Percentiles rank a stretch among this genome's conserved stretches.
Evolutionary conservation across 2,329 filamentous ascomycete genomes (phyloP).

Genomic region (Monosporascus ibericus): DNA sequence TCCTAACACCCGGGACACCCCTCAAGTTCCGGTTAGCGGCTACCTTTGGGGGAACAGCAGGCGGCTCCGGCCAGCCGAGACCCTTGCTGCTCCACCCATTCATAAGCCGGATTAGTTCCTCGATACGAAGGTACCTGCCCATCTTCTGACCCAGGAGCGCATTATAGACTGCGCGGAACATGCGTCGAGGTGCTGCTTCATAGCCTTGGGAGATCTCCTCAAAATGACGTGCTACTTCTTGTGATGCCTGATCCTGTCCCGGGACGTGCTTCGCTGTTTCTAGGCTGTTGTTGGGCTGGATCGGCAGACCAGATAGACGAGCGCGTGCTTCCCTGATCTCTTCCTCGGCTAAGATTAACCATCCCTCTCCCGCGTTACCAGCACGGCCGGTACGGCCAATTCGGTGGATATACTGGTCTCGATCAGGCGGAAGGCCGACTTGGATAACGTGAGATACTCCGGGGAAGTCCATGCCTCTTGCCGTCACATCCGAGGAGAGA

Average conservation of each 20-base stretch:
- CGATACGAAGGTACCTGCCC: slow-evolving; percentile 27
- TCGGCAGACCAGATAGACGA: slow-evolving; percentile 53
- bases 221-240: slow-evolving; percentile 32
- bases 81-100: slow-evolving; percentile 47
- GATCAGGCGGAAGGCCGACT: slow-evolving; percentile 55
- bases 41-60: slow-evolving; percentile 26
- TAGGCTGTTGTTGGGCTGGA: slow-evolving; percentile 49
- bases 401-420: slow-evolving; percentile 71
- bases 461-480: slow-evolving; percentile 79
- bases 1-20: slow-evolving; percentile 19
- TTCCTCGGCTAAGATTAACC: slow-evolving; percentile 53
- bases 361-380: slow-evolving; percentile 66
- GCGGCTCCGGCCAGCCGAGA: slow-evolving; percentile 47
- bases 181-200: slow-evolving; percentile 30
- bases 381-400: slow-evolving; percentile 73
- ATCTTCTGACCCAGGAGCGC: slow-evolving; percentile 49
- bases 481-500: slow-evolving; percentile 74
- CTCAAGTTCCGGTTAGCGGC: slow-evolving; percentile 20
- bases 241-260: slow-evolving; percentile 36
- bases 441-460: slow-evolving; percentile 76
- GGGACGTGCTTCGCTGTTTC: slow-evolving; percentile 47
- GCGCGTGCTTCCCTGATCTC: slow-evolving; percentile 44
- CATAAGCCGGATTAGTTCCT: slow-evolving; percentile 39
- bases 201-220: slow-evolving; percentile 36
- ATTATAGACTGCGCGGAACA: slow-evolving; percentile 46